These are phyloP conservation scores for Dioscorea cayenensis DNA, from an alignment of 116 monocot genomes.

Conservation along the genomic window DNA sequence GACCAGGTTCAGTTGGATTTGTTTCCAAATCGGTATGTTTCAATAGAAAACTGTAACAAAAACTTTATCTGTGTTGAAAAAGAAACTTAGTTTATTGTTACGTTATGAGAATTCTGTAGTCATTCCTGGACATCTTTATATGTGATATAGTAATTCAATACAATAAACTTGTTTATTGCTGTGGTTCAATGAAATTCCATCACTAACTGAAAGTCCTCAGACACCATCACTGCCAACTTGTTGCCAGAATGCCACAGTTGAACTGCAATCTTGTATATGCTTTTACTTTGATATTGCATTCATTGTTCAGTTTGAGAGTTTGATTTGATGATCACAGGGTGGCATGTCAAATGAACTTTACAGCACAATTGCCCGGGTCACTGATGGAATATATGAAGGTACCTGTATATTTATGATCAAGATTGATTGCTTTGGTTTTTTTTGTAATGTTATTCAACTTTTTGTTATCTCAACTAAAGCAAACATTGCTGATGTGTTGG, in stretches of 20 bases:
- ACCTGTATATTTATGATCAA: not conserved
- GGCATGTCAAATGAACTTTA: constrained; percentile 99
- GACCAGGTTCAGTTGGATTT: constrained; percentile 93
- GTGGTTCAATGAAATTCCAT: too few species aligned
- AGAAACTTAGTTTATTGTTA: not conserved
- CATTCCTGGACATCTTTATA: too few species aligned
- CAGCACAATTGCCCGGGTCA: constrained; percentile 95
- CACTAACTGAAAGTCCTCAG: too few species aligned
- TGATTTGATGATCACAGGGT: constrained; percentile 43
- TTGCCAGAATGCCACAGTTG: not conserved
- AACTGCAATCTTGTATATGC: not conserved
- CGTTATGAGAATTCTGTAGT: not conserved
- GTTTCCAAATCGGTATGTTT: constrained; percentile 94
- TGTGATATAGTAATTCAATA: too few species aligned
- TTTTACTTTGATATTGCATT: not conserved
- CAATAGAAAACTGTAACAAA: not conserved
- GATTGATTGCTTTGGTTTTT: not conserved
- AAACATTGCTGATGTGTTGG: not conserved
- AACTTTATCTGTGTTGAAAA: not conserved
- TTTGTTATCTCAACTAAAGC: not conserved
- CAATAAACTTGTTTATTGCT: too few species aligned
- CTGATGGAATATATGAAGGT: constrained; percentile 99
- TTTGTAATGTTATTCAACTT: not conserved
- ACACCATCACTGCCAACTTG: not conserved
- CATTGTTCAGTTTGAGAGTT: not conserved